Evolutionary conservation across 352 stramenopile genomes (phyloP), one percentile per base, ranked within the genome.

Genomic region (Phytophthora rubi): DNA sequence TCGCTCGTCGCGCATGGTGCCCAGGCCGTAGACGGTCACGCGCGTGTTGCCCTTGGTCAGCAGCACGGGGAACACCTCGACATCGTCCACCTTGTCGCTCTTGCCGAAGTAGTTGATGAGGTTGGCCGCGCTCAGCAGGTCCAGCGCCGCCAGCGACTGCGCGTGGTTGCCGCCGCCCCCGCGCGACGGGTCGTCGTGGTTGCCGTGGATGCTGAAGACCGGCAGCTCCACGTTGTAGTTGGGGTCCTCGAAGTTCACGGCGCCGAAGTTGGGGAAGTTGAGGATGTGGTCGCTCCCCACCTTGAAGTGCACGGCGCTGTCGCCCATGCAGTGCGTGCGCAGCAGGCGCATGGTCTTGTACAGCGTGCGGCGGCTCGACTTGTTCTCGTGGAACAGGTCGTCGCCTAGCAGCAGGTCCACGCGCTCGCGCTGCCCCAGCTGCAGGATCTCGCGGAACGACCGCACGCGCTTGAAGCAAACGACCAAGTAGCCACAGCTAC

Each of bases 381-480:
- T 99, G 79, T 99, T 99, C 28, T 99, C 97, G 78, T 99, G 97
- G 81, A 99, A 99, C 3, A 99, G 80, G 81, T 99, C 98, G 30
- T 98, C 98, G 6, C 90, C 96, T 3, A 99, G 77, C n/a, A 99
- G 78, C 45, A 98, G 67, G 73, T 99, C 96, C 37, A 97, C 94
- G 47, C 48, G n/a, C 62, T 72, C 53, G 79, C 67, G 37, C 69
- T 70, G n/a, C 80, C 77, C 89, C 37, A 94, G 67, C 62, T 80
- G 75, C 59, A 98, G 76, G 26, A 97, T 96, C 78, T 98, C 91
- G 37, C 93, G 82, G 68, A 98, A 95, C 45, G 89, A 81, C 15
- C 85, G 86, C 2, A 26, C 23, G 23, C 23, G 78, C 66, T 90
- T 90, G 61, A 88, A 87, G 8, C 82, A 80, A n/a, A 88, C 12